A percentile compares a stretch with the other conserved stretches of the same genome.
These are phyloP conservation scores for Paraurostyla sp. DNA, from an alignment of 73 alveolate genomes.

Conservation along the genomic window DNA sequence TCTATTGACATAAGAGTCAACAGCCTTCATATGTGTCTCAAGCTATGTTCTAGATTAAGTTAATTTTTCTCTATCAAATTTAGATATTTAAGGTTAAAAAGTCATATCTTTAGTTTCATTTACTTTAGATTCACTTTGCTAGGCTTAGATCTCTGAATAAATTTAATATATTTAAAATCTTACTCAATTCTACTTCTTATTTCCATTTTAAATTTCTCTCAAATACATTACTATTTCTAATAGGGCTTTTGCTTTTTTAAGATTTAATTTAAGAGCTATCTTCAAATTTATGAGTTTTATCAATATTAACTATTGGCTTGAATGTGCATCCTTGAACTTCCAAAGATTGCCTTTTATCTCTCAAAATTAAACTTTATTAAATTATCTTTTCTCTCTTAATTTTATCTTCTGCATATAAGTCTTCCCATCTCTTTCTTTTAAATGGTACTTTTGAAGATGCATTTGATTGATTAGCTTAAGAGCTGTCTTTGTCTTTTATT, in stretches of 20 bases:
- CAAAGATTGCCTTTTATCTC: not conserved
- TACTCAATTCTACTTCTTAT: not conserved
- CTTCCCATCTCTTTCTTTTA: conserved; percentile 40
- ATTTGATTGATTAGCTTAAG: not conserved
- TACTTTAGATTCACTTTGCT: not conserved
- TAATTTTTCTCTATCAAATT: not conserved
- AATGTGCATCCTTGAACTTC: conserved; percentile 13
- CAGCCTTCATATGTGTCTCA: conserved; percentile 20
- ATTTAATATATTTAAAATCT: not conserved
- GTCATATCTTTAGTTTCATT: not conserved
- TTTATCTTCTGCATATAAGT: not conserved
- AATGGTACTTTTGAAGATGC: not conserved
- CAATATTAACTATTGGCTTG: not conserved
- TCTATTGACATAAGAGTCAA: conserved; percentile 1
- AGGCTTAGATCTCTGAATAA: not conserved
- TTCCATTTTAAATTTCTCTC: conserved; percentile 35
- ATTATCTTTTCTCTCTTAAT: not conserved
- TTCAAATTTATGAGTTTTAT: not conserved
- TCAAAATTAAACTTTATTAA: too few species aligned
- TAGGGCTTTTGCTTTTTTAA: not conserved
- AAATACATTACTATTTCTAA: not conserved
- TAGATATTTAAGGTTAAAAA: not conserved
- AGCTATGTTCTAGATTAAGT: not conserved
- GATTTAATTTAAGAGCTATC: not conserved
- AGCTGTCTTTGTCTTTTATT: not conserved